phyloP scores from a whole-genome alignment of 2,329 filamentous ascomycete species.

The Colletotrichum melonis region DNA sequence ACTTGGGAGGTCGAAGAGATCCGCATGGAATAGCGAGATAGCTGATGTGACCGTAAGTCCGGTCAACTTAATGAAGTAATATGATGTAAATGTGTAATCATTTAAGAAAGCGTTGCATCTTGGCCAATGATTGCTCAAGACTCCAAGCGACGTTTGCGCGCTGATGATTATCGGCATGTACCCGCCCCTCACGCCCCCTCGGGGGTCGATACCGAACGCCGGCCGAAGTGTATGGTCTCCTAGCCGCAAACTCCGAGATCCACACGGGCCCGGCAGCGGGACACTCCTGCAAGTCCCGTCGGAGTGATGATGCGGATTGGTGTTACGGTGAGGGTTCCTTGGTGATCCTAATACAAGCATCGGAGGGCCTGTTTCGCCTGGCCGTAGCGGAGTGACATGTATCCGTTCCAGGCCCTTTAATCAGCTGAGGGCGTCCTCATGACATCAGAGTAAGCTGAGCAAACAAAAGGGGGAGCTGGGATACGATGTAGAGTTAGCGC shows the following conservation, averaged over 20 bases:
- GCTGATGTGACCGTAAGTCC: too few relatives aligned
- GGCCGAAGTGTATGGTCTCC: neutral
- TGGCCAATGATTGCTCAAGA: neutral
- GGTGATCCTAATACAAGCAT: neutral
- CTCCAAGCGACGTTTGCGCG: neutral
- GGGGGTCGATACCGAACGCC: neutral
- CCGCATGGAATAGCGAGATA: neutral
- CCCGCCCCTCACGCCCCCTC: too few relatives aligned
- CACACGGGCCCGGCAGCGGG: neutral
- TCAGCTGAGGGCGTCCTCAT: neutral
- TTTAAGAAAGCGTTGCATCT: neutral
- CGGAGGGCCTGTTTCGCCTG: neutral
- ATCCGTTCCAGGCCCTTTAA: neutral
- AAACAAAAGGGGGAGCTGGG: neutral
- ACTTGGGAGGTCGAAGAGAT: conserved; percentile 21
- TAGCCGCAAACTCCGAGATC: neutral
- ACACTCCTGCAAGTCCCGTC: neutral
- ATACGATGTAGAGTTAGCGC: neutral
- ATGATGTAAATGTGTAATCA: neutral
- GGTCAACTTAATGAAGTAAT: neutral
- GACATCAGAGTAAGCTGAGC: neutral
- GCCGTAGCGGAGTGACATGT: neutral
- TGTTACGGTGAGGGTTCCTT: neutral
- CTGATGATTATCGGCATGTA: too few relatives aligned
- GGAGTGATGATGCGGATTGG: too few relatives aligned